Conservation (phyloP, 1,284 basidiomycete species). For the Microbotryum intermedium region DNA sequence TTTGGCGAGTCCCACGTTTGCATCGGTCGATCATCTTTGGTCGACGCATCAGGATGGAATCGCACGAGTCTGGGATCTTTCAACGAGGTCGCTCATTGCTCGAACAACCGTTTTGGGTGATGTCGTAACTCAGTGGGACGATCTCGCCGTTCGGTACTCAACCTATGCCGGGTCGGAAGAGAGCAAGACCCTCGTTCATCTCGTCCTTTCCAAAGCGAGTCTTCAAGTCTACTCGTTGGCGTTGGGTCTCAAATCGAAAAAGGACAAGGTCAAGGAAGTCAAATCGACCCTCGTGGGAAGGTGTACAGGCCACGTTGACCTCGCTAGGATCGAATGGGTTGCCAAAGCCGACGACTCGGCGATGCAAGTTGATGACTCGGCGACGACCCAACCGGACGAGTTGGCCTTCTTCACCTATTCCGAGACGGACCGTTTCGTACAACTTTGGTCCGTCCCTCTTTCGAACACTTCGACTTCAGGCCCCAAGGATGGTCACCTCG, state of each 20-base stretch:
- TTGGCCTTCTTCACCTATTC: slow-evolving; percentile 27
- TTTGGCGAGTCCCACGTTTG: slow-evolving; percentile 12
- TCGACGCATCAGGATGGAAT: slow-evolving; percentile 25
- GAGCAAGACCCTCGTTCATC: slow-evolving; percentile 8
- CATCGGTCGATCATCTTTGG: slow-evolving; percentile 24
- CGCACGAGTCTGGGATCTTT: slow-evolving; percentile 25
- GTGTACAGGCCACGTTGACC: slow-evolving; percentile 28
- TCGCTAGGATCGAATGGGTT: slow-evolving; percentile 15
- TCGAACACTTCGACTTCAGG: slow-evolving; percentile 3
- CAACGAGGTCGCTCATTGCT: slow-evolving; percentile 2
- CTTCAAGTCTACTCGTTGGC: slow-evolving; percentile 20
- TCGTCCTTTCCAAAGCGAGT: slow-evolving; percentile 24
- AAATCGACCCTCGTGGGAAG: slow-evolving; percentile 20
- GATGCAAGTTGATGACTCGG: neutral
- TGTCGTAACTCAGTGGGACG: slow-evolving; percentile 9
- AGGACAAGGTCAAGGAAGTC: slow-evolving; percentile 26
- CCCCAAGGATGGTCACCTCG: slow-evolving; percentile 9
- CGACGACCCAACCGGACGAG: neutral
- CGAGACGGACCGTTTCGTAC: slow-evolving; percentile 28
- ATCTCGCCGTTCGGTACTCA: slow-evolving; percentile 24
- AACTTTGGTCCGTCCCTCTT: slow-evolving; percentile 22
- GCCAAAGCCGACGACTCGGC: neutral
- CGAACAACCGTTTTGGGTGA: slow-evolving; percentile 13
- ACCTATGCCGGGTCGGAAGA: neutral
- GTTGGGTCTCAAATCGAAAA: slow-evolving; percentile 14